These are phyloP conservation scores for Metarhizium guizhouense DNA, from an alignment of 2,329 filamentous ascomycete genomes.

Conservation along the genomic window DNA sequence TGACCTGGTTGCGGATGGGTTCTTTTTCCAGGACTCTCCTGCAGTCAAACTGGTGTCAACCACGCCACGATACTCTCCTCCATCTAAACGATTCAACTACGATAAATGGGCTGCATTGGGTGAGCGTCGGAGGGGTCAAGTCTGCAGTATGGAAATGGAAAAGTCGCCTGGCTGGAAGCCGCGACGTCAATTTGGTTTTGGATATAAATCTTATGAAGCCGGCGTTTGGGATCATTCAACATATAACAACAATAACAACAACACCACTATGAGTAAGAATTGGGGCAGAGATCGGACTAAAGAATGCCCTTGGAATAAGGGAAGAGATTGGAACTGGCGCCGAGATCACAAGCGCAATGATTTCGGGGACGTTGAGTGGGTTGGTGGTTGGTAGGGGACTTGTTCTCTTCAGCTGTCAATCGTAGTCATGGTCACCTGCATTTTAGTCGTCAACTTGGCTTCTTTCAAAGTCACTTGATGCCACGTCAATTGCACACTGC, in stretches of 20 bases:
- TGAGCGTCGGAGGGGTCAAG: slow-evolving; percentile 66
- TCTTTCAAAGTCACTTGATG: not conserved
- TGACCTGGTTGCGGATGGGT: slow-evolving; percentile 58
- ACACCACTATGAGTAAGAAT: slow-evolving; percentile 1
- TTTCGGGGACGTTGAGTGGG: slow-evolving; percentile 82
- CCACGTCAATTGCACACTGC: not conserved
- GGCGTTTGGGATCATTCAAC: slow-evolving; percentile 39
- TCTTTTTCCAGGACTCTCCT: slow-evolving; percentile 62
- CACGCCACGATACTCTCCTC: slow-evolving; percentile 53
- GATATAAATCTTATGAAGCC: slow-evolving; percentile 38
- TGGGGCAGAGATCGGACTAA: slow-evolving; percentile 37
- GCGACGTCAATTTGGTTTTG: slow-evolving; percentile 40
- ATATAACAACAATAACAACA: slow-evolving; percentile 23
- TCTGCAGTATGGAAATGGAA: slow-evolving; percentile 38
- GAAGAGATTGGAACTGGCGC: slow-evolving; percentile 53
- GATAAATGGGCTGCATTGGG: slow-evolving; percentile 91
- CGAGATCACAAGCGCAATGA: slow-evolving; percentile 51
- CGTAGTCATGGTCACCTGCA: slow-evolving; percentile 43
- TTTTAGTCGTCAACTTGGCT: slow-evolving; percentile 2
- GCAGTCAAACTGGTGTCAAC: slow-evolving; percentile 26
- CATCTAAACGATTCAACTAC: slow-evolving; percentile 50
- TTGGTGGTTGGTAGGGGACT: slow-evolving; percentile 76
- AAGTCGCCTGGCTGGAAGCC: slow-evolving; percentile 41
- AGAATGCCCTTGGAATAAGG: slow-evolving; percentile 48
- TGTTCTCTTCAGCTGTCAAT: slow-evolving; percentile 41